These are phyloP conservation scores for Aspergillus sp. DNA, from an alignment of 2,329 filamentous ascomycete species.

Conservation along the genomic window DNA sequence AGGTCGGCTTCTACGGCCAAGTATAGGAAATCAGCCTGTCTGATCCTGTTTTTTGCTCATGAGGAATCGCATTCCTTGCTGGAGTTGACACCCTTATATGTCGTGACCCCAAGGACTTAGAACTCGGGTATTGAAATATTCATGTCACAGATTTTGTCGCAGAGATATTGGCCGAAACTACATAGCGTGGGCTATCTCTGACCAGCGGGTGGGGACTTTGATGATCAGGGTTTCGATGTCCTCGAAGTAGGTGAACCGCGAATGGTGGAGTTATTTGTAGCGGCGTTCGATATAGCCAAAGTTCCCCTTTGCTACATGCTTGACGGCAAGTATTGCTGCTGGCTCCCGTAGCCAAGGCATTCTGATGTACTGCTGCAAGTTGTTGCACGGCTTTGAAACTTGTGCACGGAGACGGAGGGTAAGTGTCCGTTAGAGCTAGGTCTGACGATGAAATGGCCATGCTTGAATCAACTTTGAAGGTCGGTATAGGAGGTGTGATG, in stretches of 20 bases:
- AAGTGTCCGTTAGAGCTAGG: background rate
- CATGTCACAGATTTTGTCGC: background rate
- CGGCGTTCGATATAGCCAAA: background rate
- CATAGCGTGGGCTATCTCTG: background rate
- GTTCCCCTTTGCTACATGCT: background rate
- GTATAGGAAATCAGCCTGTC: background rate
- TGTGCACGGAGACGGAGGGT: background rate
- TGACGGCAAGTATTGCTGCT: background rate
- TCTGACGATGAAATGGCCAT: background rate
- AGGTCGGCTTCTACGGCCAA: background rate
- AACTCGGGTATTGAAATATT: background rate
- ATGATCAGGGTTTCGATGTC: slow-evolving; percentile 2
- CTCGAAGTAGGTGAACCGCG: slow-evolving; percentile 5
- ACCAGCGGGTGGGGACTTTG: background rate
- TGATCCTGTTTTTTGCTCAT: background rate
- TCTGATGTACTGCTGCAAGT: background rate
- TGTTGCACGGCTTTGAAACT: background rate
- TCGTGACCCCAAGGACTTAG: background rate
- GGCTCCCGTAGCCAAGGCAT: background rate
- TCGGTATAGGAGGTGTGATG: background rate
- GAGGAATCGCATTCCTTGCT: background rate
- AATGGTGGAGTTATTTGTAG: background rate
- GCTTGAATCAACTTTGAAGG: background rate
- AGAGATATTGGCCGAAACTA: background rate
- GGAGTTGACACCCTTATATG: background rate